Evolutionary conservation across 371 early-diverging fungal genomes (phyloP), one percentile per base, ranked within the genome.

Genomic region (Actinomortierella ambigua): DNA sequence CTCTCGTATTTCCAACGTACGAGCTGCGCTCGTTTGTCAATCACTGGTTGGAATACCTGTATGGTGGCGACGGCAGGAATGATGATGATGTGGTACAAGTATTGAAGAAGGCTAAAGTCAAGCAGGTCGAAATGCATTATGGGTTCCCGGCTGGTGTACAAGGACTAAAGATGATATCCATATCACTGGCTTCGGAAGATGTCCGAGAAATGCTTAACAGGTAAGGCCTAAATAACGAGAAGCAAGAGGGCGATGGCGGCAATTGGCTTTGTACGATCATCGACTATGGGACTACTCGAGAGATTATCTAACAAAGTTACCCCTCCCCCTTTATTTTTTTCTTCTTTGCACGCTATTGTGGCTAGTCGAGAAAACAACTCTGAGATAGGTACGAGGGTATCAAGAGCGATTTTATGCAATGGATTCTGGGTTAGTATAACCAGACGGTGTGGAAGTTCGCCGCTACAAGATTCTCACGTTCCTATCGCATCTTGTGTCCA

Each of bases 11-110:
- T 13, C 75, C 66, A 39, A 53, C 61, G 4, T 73, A 34, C 34
- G 75, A 73, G 27, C 51, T 73, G 43, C 75, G 75, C 20, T 60
- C n/a, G 40, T 47, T 73, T 27, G 75, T 73, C 3, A 42, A 73
- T 20, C 28, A 59, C 9, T 60, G 67, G 0, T 22, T 73, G 27
- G 67, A 73, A 14, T 20, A 26, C 24, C 40, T 60, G 50, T 67
- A 73, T 34, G 54, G 54, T 5, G 24, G 41, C 13, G 54, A 54
- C 7, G 24, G 48, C 22, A 8, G 11, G 22, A 34, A 34, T 34
- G 34, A 11, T 34, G 7, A 34, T 6, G 7, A 34, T 11, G 11
- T 34, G 4, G 4, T 34, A 4, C 34, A 11, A 4, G 4, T 11
- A 6, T 34, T 34, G 11, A 4, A 34, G 11, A 34, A 34, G 7